Evolutionary conservation across 2,329 filamentous ascomycete genomes (phyloP).

Genomic region (Tolypocladium inflatum): DNA sequence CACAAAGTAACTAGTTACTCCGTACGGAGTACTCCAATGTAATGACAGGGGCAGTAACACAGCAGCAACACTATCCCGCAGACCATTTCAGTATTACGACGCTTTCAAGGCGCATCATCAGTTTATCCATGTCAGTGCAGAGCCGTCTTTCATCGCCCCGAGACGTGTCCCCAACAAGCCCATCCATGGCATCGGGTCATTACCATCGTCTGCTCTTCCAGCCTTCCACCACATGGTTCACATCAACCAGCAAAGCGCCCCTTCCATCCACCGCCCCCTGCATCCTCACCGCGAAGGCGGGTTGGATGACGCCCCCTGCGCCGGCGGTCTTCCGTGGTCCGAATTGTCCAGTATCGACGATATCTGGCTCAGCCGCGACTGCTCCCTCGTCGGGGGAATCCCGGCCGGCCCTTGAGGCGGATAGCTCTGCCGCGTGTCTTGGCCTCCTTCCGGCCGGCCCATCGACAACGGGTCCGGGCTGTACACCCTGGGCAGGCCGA

Average conservation of each 20-base stretch:
- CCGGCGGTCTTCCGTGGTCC: slow-evolving; percentile 3
- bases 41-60: too few species aligned
- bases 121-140: too few species aligned
- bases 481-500: slow-evolving; percentile 1
- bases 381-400: slow-evolving; percentile 9
- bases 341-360: slow-evolving; percentile 14
- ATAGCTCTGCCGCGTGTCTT: background rate
- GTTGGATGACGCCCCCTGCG: background rate
- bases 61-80: too few species aligned
- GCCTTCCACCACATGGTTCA: background rate
- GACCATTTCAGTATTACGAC: too few species aligned
- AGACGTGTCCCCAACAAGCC: background rate
- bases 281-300: slow-evolving; percentile 3
- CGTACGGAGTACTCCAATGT: too few species aligned
- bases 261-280: background rate
- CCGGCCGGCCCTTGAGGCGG: background rate
- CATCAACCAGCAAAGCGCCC: background rate
- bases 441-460: slow-evolving; percentile 1
- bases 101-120: too few species aligned
- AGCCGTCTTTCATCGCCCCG: background rate
- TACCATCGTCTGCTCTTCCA: background rate
- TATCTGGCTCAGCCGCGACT: slow-evolving; percentile 23
- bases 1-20: too few species aligned
- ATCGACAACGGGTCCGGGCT: slow-evolving; percentile 6
- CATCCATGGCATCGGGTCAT: background rate